Conservation (phyloP, 768 basidiomycete genomes). For the Chalciporus pseudorubinellus region DNA sequence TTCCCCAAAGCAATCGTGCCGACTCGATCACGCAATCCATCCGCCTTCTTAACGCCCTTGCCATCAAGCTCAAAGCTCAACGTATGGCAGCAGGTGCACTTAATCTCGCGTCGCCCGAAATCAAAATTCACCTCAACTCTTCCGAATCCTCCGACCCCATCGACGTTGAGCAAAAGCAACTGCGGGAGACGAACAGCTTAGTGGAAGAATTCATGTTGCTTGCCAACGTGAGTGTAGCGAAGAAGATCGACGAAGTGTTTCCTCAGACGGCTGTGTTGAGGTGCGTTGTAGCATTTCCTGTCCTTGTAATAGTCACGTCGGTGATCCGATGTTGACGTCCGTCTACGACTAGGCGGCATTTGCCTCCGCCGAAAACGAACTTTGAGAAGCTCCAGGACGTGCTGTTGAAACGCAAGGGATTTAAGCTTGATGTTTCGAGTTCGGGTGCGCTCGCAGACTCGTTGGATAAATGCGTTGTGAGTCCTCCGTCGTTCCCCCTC, state of each 20-base stretch:
- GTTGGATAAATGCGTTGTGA: conserved; percentile 81
- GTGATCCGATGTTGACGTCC: neutral
- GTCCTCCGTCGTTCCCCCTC: conserved; percentile 25
- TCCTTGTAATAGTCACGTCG: conserved; percentile 3
- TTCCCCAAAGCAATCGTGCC: conserved; percentile 54
- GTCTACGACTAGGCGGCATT: conserved; percentile 63
- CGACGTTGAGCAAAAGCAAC: conserved; percentile 94
- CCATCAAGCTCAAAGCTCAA: conserved; percentile 76
- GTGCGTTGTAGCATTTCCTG: conserved; percentile 32
- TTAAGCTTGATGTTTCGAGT: conserved; percentile 84
- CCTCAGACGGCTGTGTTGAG: conserved; percentile 93
- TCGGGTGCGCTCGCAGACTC: conserved; percentile 88
- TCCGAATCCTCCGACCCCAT: conserved; percentile 93
- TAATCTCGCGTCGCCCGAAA: conserved; percentile 96
- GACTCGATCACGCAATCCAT: conserved; percentile 86
- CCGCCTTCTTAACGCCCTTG: conserved; percentile 83
- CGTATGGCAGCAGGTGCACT: conserved; percentile 97
- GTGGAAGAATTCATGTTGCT: conserved; percentile 99
- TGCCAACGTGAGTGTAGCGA: conserved; percentile 92
- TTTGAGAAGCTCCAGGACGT: conserved; percentile 97
- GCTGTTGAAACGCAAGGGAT: conserved; percentile 76
- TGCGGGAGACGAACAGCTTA: conserved; percentile 90
- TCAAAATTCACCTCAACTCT: conserved; percentile 94
- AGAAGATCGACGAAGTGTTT: conserved; percentile 89
- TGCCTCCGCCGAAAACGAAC: conserved; percentile 88